Base-by-base conservation (phyloP, 495 filamentous ascomycete species). In the Chaetomium fimeti region DNA sequence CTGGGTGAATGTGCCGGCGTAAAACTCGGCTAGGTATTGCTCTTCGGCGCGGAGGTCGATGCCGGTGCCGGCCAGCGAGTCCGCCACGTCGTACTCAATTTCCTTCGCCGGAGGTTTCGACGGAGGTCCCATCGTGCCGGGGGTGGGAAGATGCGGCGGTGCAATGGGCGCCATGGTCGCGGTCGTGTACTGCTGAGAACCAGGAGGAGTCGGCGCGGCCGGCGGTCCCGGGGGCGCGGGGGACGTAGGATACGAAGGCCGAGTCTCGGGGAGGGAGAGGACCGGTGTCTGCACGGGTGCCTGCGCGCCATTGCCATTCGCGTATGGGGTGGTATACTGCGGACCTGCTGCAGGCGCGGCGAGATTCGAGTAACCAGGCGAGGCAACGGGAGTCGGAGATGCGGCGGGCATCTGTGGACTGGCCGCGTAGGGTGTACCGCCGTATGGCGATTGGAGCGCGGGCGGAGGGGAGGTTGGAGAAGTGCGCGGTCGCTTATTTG, bases 11-110 rank as follows among this genome's bases (percentile, higher is more conserved):
- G 51, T 69, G 5, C 77, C 72, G 53, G 74, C 75, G 58, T 85
- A 88, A 52, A 81, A 80, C 62, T 83, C 82, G 24, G 87, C 83
- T 61, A 93, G 75, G 63, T 81, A 86, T 47, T 89, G 87, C 66
- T 93, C 91, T 72, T 97, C 92, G 71, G 89, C 91, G 57, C 85
- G 84, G 1, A 96, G 78, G 79, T 96, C 89, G 62, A 97, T 88
- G 56, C 91, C 92, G 25, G 91, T 89, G 38, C 85, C 88, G 32
- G 85, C 83, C 62, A 96, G 72, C 53, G 92, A 87, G 79, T 97
- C 92, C 54, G 84, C 87, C 56, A 91, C 79, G 43, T 84, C 82
- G 53, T 81, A 78, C 61, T 91, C 85, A 49, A 87, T 84, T 45
- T 88, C 85, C 74, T 91, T 91, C 0, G 81, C 81, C 0, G 87